These are phyloP conservation scores for Breviolum minutum DNA, from an alignment of 73 alveolate genomes.

Conservation along the genomic window DNA sequence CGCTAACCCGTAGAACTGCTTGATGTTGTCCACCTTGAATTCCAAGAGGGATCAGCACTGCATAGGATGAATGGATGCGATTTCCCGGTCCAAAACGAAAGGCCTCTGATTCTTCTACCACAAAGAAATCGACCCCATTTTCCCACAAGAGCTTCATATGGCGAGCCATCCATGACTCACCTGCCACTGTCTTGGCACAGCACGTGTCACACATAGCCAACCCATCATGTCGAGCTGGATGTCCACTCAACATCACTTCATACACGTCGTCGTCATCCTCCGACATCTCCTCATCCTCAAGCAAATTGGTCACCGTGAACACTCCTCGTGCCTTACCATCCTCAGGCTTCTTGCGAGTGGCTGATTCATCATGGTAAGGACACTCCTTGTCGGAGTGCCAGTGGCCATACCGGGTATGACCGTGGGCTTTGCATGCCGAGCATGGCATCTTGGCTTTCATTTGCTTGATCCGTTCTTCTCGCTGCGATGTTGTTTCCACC, in stretches of 20 bases:
- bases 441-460: neutral
- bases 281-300: neutral
- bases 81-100: neutral
- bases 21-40: neutral
- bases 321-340: neutral
- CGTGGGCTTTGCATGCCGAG: neutral
- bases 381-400: neutral
- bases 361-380: neutral
- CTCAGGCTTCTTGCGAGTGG: neutral
- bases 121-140: neutral
- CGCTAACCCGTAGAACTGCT: neutral
- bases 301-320: neutral
- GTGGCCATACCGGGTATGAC: neutral
- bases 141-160: neutral
- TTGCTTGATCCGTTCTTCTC: neutral
- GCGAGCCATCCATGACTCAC: neutral
- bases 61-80: neutral
- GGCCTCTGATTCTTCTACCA: neutral
- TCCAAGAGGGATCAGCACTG: neutral
- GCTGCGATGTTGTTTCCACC: neutral
- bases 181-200: neutral
- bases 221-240: neutral
- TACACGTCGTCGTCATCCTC: neutral
- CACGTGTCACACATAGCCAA: constrained; percentile 5
- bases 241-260: neutral